These are phyloP conservation scores for Axilococcus clingmanii DNA, from an alignment of 139 green algal genomes.

Conservation along the genomic window DNA sequence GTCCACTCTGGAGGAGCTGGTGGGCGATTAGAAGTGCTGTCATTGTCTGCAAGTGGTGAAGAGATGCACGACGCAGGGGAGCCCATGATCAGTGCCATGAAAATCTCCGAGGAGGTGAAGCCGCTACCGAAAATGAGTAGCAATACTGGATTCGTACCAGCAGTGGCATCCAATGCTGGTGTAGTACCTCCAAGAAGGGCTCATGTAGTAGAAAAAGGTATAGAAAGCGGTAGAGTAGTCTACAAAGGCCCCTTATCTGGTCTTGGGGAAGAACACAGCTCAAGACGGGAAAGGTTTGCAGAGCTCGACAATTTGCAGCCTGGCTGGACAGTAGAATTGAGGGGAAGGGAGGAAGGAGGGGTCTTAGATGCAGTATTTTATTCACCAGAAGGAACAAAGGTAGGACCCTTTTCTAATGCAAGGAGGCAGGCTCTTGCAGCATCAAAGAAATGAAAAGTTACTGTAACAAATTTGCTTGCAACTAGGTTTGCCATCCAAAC, in stretches of 20 bases:
- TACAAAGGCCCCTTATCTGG: slow-evolving; percentile 38
- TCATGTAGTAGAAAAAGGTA: too few relatives aligned
- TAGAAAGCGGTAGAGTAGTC: too few relatives aligned
- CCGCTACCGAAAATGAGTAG: too few relatives aligned
- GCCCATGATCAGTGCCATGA: neutral
- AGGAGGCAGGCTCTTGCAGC: slow-evolving; percentile 53
- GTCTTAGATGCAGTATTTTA: slow-evolving; percentile 77
- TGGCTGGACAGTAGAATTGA: slow-evolving; percentile 76
- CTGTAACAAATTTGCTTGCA: neutral
- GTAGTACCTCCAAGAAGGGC: too few relatives aligned
- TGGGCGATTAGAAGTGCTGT: slow-evolving; percentile 79
- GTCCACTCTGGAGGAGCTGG: slow-evolving; percentile 38
- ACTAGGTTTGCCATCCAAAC: too few relatives aligned
- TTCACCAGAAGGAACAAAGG: slow-evolving; percentile 44
- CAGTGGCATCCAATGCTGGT: too few relatives aligned
- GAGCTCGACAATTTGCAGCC: slow-evolving; percentile 75
- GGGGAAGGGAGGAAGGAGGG: slow-evolving; percentile 30
- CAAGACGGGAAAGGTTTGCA: slow-evolving; percentile 66
- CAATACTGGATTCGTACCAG: too few relatives aligned
- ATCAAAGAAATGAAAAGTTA: slow-evolving; percentile 27
- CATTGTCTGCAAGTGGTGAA: slow-evolving; percentile 45
- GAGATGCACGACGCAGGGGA: slow-evolving; percentile 5
- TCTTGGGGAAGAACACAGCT: slow-evolving; percentile 65
- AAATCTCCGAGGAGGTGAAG: neutral
- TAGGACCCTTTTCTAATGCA: slow-evolving; percentile 61